A percentile compares a stretch with the other conserved stretches of the same genome.
Evolutionary conservation across 225 moss, liverwort and hornwort genomes (phyloP).

Genomic region (Polytrichum commune): DNA sequence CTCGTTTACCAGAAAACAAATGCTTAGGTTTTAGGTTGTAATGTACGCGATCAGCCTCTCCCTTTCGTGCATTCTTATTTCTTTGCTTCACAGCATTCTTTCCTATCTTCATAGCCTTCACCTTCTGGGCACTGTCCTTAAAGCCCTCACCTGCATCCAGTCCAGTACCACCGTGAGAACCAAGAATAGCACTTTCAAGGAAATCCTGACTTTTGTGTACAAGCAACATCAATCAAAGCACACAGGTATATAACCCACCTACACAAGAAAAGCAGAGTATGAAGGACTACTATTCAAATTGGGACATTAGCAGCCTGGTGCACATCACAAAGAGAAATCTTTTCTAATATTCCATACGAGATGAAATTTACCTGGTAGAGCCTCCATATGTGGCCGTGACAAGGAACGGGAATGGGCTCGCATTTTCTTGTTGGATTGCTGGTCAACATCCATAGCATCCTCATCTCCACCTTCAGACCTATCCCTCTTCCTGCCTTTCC

Average conservation of each 20-base stretch:
- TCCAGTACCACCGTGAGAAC: not conserved
- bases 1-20: slow-evolving; percentile 93
- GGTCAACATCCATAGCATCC: slow-evolving; percentile 84
- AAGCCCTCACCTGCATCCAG: slow-evolving; percentile 64
- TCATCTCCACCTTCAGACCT: slow-evolving; percentile 63
- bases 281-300: too few species aligned
- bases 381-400: slow-evolving; percentile 75
- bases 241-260: too few species aligned
- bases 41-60: slow-evolving; percentile 93
- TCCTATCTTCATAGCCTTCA: slow-evolving; percentile 86
- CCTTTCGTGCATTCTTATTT: slow-evolving; percentile 88
- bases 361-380: slow-evolving; percentile 59
- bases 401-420: slow-evolving; percentile 77
- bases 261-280: too few species aligned
- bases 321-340: too few species aligned
- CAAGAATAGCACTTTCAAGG: too few species aligned
- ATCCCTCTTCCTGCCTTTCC: slow-evolving; percentile 80
- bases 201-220: too few species aligned
- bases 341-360: not conserved
- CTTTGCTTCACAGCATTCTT: slow-evolving; percentile 89
- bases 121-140: slow-evolving; percentile 87
- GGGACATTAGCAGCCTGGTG: too few species aligned
- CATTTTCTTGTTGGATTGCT: slow-evolving; percentile 73
- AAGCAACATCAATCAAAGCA: too few species aligned
- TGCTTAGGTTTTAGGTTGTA: slow-evolving; percentile 97